Conservation (phyloP, 2,329 filamentous ascomycete genomes). For the Diplocarpon mali region DNA sequence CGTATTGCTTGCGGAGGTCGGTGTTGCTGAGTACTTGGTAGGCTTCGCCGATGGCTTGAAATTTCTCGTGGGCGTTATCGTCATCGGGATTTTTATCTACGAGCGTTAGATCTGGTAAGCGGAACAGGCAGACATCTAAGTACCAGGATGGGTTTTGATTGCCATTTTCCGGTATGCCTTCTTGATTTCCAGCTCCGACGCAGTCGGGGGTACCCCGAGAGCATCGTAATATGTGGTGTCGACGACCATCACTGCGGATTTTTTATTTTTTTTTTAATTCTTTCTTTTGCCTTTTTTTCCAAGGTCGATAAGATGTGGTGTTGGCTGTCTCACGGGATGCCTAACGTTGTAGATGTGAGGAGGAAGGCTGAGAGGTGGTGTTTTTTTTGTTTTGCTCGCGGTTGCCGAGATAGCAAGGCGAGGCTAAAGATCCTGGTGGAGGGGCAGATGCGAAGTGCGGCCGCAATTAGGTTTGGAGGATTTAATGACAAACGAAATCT, state of each 20-base stretch:
- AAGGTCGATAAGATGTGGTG: no score
- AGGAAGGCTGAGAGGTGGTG: constrained; percentile 7
- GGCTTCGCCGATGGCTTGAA: constrained; percentile 72
- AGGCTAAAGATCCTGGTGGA: constrained; percentile 5
- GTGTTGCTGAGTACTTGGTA: constrained; percentile 77
- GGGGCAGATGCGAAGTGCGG: constrained; percentile 1
- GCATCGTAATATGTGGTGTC: constrained; percentile 45
- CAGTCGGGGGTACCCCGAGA: constrained; percentile 72
- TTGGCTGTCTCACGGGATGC: background rate
- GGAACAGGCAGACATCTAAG: constrained; percentile 1
- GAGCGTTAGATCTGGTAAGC: background rate
- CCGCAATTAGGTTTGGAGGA: no score
- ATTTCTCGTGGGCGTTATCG: constrained; percentile 84
- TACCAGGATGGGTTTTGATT: constrained; percentile 65
- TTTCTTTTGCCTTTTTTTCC: no score
- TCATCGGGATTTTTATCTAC: constrained; percentile 96
- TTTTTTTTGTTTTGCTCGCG: constrained; percentile 5
- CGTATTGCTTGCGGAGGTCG: constrained; percentile 82
- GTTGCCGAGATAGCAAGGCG: constrained; percentile 13
- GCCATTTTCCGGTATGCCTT: constrained; percentile 93
- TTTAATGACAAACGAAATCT: background rate
- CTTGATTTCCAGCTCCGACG: constrained; percentile 87
- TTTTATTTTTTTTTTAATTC: no score
- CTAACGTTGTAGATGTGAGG: constrained; percentile 3
- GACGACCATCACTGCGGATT: constrained; percentile 19